A percentile compares a stretch with the other conserved stretches of the same genome.
Conservation (phyloP, 2,329 filamentous ascomycete genomes). For the Apiospora arundinis region DNA sequence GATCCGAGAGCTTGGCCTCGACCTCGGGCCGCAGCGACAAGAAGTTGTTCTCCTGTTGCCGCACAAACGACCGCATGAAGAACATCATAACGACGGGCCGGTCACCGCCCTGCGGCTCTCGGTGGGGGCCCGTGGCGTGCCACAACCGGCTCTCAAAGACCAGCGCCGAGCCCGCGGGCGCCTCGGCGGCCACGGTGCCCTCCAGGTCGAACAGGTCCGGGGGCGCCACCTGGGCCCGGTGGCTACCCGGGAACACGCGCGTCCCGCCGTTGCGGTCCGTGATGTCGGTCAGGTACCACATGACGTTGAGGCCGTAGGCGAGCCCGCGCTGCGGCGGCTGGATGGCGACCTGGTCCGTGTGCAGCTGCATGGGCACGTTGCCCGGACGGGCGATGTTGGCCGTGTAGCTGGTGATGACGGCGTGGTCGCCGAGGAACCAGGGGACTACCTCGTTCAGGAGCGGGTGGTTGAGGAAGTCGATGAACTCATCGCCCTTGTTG, state of each 20-base stretch:
- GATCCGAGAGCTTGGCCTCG: slow-evolving; percentile 35
- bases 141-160: slow-evolving; percentile 38
- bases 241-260: slow-evolving; percentile 36
- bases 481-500: slow-evolving; percentile 26
- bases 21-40: slow-evolving; percentile 38
- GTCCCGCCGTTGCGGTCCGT: slow-evolving; percentile 40
- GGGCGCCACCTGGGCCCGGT: slow-evolving; percentile 33
- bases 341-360: slow-evolving; percentile 37
- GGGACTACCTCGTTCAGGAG: slow-evolving; percentile 36
- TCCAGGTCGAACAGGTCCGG: slow-evolving; percentile 19
- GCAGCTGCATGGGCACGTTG: slow-evolving; percentile 36
- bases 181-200: slow-evolving; percentile 34
- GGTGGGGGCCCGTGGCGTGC: slow-evolving; percentile 39
- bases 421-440: slow-evolving; percentile 38
- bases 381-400: slow-evolving; percentile 40
- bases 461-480: slow-evolving; percentile 37
- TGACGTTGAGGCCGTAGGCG: slow-evolving; percentile 35
- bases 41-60: slow-evolving; percentile 40
- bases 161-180: slow-evolving; percentile 36
- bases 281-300: slow-evolving; percentile 39
- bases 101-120: slow-evolving; percentile 19
- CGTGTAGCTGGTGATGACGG: slow-evolving; percentile 36
- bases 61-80: slow-evolving; percentile 40
- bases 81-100: slow-evolving; percentile 29
- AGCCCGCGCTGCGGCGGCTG: slow-evolving; percentile 35